Evolutionary conservation across 768 basidiomycete species (phyloP).

Genomic region (Termitomyces sp.): DNA sequence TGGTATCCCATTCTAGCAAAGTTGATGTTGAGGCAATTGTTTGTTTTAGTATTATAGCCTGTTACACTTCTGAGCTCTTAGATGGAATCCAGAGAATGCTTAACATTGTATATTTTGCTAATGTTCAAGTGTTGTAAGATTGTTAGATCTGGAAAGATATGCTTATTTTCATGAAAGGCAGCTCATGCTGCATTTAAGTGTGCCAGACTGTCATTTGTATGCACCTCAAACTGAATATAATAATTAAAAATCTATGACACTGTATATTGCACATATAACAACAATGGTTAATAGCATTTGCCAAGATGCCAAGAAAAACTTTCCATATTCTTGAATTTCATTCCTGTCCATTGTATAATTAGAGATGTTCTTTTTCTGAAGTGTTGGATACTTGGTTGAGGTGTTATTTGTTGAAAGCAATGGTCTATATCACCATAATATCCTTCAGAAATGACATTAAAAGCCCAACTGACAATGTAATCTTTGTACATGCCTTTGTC

Average conservation of each 20-base stretch:
- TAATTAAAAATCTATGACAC: conserved; percentile 24
- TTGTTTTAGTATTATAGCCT: conserved; percentile 21
- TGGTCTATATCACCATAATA: conserved; percentile 23
- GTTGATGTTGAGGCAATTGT: not conserved
- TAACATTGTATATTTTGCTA: too few relatives aligned
- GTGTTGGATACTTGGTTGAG: conserved; percentile 20
- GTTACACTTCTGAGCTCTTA: conserved; percentile 18
- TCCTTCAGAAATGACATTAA: conserved; percentile 7
- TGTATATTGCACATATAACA: conserved; percentile 24
- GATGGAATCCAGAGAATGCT: too few relatives aligned
- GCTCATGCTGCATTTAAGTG: conserved; percentile 18
- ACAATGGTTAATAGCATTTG: conserved; percentile 15
- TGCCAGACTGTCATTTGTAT: conserved; percentile 20
- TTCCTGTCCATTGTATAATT: conserved; percentile 37
- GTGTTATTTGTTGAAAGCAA: conserved; percentile 24
- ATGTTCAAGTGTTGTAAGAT: conserved; percentile 28
- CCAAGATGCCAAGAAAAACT: conserved; percentile 27
- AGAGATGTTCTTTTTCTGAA: conserved; percentile 36
- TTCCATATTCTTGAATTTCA: conserved; percentile 34
- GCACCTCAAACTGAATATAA: conserved; percentile 22
- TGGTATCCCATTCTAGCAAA: not conserved
- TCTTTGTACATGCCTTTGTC: conserved; percentile 43
- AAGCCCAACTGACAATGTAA: conserved; percentile 32
- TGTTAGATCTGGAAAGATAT: conserved; percentile 20
- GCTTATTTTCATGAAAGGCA: conserved; percentile 27